A percentile compares a stretch with the other conserved stretches of the same genome.
phyloP scores from a whole-genome alignment of 345 rosid genomes.

The Salix exigua region DNA sequence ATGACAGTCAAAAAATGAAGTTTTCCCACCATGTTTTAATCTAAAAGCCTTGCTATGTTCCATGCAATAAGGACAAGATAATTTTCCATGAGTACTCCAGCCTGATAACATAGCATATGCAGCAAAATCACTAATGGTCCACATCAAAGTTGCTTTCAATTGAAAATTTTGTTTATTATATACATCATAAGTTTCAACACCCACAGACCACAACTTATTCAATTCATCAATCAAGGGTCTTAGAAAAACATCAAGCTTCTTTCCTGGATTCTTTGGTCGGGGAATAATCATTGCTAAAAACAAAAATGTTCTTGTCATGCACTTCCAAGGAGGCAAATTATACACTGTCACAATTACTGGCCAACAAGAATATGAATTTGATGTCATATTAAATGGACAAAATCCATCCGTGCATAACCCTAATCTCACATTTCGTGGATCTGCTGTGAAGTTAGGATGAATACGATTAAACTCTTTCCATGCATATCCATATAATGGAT shows the following conservation, averaged over 20 bases:
- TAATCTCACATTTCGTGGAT: too few relatives aligned
- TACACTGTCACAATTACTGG: not conserved
- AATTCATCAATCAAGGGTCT: not conserved
- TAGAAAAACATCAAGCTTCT: not conserved
- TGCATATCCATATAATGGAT: too few relatives aligned
- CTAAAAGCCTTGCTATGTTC: not conserved
- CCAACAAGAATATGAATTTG: not conserved
- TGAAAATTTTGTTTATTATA: not conserved
- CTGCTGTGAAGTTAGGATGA: too few relatives aligned
- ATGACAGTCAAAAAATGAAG: not conserved
- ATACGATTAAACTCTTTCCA: too few relatives aligned
- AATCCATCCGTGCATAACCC: too few relatives aligned
- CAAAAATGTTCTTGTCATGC: not conserved
- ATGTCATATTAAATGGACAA: too few relatives aligned
- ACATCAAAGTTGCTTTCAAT: not conserved
- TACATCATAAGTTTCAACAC: not conserved
- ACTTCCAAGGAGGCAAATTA: slow-evolving; percentile 3
- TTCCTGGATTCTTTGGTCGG: not conserved
- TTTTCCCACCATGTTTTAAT: not conserved
- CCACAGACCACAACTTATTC: not conserved
- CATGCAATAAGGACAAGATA: not conserved
- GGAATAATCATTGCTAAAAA: not conserved
- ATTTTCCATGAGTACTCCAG: not conserved
- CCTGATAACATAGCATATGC: not conserved
- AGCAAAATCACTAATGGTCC: not conserved